Percentiles rank a stretch among this genome's conserved stretches.
phyloP scores from a whole-genome alignment of 345 rosid species.

The Passiflora organensis region DNA sequence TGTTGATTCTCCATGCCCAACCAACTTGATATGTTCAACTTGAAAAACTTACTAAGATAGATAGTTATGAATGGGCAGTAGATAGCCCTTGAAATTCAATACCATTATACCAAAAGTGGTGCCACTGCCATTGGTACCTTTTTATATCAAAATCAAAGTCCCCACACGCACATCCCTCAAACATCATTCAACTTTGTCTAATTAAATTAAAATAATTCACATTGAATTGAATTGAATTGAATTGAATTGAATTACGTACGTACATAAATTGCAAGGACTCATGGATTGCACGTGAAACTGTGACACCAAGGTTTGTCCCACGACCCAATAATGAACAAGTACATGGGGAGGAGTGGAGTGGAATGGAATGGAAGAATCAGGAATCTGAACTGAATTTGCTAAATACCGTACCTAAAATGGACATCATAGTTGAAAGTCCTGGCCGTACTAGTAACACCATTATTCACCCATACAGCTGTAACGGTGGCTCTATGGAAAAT shows the following conservation, averaged over 20 bases:
- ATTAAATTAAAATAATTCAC: not conserved
- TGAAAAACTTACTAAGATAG: not conserved
- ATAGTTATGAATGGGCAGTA: not conserved
- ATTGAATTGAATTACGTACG: too few relatives aligned
- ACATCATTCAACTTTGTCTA: not conserved
- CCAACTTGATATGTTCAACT: too few relatives aligned
- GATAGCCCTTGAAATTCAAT: conserved; percentile 13
- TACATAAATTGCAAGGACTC: not conserved
- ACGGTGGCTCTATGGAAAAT: too few relatives aligned
- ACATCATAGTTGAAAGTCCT: not conserved
- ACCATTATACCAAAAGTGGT: conserved; percentile 21
- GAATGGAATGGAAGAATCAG: too few relatives aligned
- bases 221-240: too few relatives aligned
- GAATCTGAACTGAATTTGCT: not conserved
- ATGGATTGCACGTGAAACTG: conserved; percentile 10
- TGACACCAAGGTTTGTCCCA: conserved; percentile 4
- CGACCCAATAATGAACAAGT: not conserved
- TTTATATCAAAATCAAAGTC: conserved; percentile 24
- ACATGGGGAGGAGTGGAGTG: not conserved
- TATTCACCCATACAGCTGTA: too few relatives aligned
- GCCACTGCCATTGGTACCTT: conserved; percentile 19
- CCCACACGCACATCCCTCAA: conserved; percentile 14
- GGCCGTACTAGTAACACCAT: too few relatives aligned
- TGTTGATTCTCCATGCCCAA: conserved; percentile 41
- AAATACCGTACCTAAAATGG: not conserved